These are phyloP conservation scores for Diutina rugosa DNA, from an alignment of 1,139 yeast genomes.

Conservation along the genomic window DNA sequence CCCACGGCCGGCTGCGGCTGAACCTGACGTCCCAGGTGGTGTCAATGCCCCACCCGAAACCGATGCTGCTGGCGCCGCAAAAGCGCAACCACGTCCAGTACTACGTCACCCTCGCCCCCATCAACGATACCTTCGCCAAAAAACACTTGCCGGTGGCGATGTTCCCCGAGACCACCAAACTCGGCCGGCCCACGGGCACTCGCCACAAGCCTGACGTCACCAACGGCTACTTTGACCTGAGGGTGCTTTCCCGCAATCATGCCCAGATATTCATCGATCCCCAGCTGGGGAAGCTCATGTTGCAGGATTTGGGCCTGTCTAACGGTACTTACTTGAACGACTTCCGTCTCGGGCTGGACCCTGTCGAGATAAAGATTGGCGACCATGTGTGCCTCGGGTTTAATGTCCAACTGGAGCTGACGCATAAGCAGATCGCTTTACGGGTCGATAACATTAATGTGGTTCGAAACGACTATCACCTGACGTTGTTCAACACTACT, in stretches of 20 bases:
- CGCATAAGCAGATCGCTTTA: slow-evolving; percentile 79
- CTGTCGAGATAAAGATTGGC: slow-evolving; percentile 53
- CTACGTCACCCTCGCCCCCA: slow-evolving; percentile 56
- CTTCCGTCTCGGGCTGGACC: slow-evolving; percentile 50
- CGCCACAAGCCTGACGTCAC: slow-evolving; percentile 63
- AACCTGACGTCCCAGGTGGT: slow-evolving; percentile 3
- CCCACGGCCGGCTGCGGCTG: slow-evolving; percentile 2
- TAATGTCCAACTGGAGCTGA: slow-evolving; percentile 71
- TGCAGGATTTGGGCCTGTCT: slow-evolving; percentile 79
- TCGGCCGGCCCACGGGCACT: slow-evolving; percentile 79
- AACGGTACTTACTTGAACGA: slow-evolving; percentile 92
- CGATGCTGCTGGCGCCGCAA: slow-evolving; percentile 2
- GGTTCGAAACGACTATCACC: slow-evolving; percentile 22
- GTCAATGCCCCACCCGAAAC: slow-evolving; percentile 2
- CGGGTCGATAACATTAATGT: slow-evolving; percentile 60
- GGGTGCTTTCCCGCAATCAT: slow-evolving; percentile 87
- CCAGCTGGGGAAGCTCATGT: slow-evolving; percentile 53
- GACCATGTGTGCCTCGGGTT: slow-evolving; percentile 85
- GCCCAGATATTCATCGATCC: slow-evolving; percentile 78
- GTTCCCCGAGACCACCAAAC: slow-evolving; percentile 69
- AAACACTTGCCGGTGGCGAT: slow-evolving; percentile 73
- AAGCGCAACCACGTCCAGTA: slow-evolving; percentile 23
- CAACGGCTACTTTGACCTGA: slow-evolving; percentile 88
- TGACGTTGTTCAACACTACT: slow-evolving; percentile 5
- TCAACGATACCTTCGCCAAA: slow-evolving; percentile 72